These are phyloP conservation scores for Phialophora expanda DNA, from an alignment of 2,329 filamentous ascomycete genomes.

Conservation along the genomic window DNA sequence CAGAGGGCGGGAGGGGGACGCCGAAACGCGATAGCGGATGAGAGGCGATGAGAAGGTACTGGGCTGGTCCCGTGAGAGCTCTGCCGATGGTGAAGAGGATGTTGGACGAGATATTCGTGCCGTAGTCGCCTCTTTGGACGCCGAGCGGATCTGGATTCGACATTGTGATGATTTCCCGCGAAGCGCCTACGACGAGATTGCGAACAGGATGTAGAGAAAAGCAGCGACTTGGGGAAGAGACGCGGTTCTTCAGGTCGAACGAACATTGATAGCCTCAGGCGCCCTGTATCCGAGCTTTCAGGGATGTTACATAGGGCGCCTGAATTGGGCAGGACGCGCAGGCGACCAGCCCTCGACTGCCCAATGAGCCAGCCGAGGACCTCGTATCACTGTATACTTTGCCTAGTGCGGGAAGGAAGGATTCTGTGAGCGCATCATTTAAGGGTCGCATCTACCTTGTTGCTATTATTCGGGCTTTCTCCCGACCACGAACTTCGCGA, in stretches of 20 bases:
- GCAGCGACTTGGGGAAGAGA: not conserved
- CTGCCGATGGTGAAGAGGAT: constrained; percentile 13
- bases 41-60: constrained; percentile 13
- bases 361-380: not conserved
- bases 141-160: constrained; percentile 11
- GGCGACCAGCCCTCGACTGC: not conserved
- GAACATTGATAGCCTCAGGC: not conserved
- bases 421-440: not conserved
- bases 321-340: not conserved
- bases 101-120: constrained; percentile 13
- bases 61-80: constrained; percentile 13
- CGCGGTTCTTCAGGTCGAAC: not conserved
- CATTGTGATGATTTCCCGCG: not conserved
- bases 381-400: not conserved
- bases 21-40: constrained; percentile 16
- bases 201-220: not conserved
- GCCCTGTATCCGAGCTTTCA: not conserved
- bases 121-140: constrained; percentile 19
- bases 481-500: constrained; percentile 20
- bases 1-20: constrained; percentile 13
- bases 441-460: not conserved
- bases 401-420: not conserved
- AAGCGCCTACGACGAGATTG: not conserved
- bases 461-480: constrained; percentile 10
- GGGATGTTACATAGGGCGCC: not conserved